These are phyloP conservation scores for Gastrolobium villosum DNA, from an alignment of 306 rosid species.

Conservation along the genomic window DNA sequence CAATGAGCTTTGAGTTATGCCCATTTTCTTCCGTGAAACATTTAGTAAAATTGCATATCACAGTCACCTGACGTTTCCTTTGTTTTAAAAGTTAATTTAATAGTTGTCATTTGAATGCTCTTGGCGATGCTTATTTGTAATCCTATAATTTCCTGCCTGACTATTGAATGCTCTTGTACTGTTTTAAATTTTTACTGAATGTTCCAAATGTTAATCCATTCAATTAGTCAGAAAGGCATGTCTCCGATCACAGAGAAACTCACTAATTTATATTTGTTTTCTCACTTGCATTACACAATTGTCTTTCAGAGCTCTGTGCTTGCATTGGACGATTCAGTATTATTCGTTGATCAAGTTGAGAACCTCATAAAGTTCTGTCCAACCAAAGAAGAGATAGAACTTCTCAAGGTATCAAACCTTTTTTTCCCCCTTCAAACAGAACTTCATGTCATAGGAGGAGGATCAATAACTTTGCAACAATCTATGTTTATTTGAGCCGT, in stretches of 20 bases:
- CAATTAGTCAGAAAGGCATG: conserved; percentile 28
- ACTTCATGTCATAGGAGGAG: conserved; percentile 28
- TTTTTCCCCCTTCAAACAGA: conserved; percentile 25
- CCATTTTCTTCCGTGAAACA: neutral
- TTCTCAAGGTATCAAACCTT: conserved; percentile 70
- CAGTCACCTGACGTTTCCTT: neutral
- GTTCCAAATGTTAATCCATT: conserved; percentile 14
- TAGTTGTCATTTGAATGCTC: conserved; percentile 2
- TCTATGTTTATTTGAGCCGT: conserved; percentile 45
- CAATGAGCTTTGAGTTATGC: conserved; percentile 2
- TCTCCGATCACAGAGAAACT: conserved; percentile 24
- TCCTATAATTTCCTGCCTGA: conserved; percentile 31
- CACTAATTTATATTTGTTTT: conserved; percentile 11
- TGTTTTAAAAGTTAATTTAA: conserved; percentile 4
- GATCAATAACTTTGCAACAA: conserved; percentile 34
- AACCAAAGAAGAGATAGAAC: conserved; percentile 95
- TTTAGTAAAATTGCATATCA: neutral
- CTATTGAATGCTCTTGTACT: conserved; percentile 26
- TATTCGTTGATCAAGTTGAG: conserved; percentile 90
- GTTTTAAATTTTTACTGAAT: neutral
- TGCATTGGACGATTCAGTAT: conserved; percentile 82
- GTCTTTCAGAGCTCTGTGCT: conserved; percentile 75
- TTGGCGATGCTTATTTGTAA: conserved; percentile 15
- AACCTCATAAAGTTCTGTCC: conserved; percentile 97
- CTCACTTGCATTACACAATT: conserved; percentile 40